Evolutionary conservation across 176 grass and related monocot genomes (phyloP).

Genomic region (Metroxylon sagu): DNA sequence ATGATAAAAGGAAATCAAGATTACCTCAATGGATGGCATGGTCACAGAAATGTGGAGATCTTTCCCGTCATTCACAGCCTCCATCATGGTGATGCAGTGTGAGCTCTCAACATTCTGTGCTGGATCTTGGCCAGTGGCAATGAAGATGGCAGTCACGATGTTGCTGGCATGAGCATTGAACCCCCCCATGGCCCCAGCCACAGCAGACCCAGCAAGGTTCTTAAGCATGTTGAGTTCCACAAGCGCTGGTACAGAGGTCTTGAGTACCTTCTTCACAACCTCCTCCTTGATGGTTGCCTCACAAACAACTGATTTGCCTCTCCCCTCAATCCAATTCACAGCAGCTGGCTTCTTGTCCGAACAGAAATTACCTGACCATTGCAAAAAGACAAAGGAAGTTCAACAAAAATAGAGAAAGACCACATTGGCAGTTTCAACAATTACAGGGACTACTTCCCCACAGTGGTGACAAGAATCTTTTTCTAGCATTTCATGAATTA

Average conservation of each 20-base stretch:
- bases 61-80: slow-evolving; percentile 42
- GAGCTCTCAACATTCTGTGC: slow-evolving; percentile 90
- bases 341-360: slow-evolving; percentile 73
- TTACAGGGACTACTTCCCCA: too few species aligned
- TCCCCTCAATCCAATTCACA: slow-evolving; percentile 77
- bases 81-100: slow-evolving; percentile 75
- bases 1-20: background rate
- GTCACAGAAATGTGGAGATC: slow-evolving; percentile 75
- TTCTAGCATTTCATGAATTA: too few species aligned
- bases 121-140: slow-evolving; percentile 78
- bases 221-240: slow-evolving; percentile 67
- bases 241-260: slow-evolving; percentile 49
- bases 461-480: too few species aligned
- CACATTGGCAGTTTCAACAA: too few species aligned
- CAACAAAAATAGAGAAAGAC: too few species aligned
- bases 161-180: slow-evolving; percentile 91
- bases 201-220: slow-evolving; percentile 72
- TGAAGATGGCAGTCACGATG: slow-evolving; percentile 60
- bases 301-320: slow-evolving; percentile 76
- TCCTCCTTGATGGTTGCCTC: slow-evolving; percentile 58
- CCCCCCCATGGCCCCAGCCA: slow-evolving; percentile 60
- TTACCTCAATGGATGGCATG: slow-evolving; percentile 81
- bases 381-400: background rate
- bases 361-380: slow-evolving; percentile 55
- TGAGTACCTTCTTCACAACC: slow-evolving; percentile 47